Evolutionary conservation across 1,139 yeast species (phyloP).

Genomic region (Suhomyces wounanorum): DNA sequence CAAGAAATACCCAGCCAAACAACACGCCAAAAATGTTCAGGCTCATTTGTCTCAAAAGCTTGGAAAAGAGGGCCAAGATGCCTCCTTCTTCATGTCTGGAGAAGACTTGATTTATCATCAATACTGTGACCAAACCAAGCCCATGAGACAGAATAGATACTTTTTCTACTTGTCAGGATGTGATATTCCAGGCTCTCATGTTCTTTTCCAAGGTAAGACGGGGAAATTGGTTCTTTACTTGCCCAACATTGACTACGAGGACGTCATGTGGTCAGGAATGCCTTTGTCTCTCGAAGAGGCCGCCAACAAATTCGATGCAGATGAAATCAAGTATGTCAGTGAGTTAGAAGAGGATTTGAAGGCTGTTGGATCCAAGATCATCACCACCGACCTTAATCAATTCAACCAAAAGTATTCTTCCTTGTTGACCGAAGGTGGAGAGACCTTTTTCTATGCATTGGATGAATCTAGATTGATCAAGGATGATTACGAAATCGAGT

Average conservation of each 20-base stretch:
- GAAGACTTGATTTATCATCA: constrained; percentile 62
- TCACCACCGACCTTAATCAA: constrained; percentile 48
- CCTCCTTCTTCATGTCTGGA: constrained; percentile 65
- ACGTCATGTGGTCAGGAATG: constrained; percentile 95
- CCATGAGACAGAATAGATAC: constrained; percentile 86
- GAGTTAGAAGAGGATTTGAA: constrained; percentile 42
- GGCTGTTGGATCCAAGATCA: constrained; percentile 23
- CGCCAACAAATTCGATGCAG: constrained; percentile 66
- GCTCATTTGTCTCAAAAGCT: constrained; percentile 37
- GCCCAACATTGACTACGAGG: constrained; percentile 83
- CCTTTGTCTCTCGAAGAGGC: constrained; percentile 78
- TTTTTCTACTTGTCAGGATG: constrained; percentile 89
- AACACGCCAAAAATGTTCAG: constrained; percentile 59
- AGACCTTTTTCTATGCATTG: constrained; percentile 65
- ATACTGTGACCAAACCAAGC: constrained; percentile 77
- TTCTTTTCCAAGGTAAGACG: constrained; percentile 54
- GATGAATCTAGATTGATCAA: constrained; percentile 86
- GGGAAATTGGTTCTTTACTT: constrained; percentile 71
- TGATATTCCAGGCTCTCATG: constrained; percentile 73
- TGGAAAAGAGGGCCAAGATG: constrained; percentile 21
- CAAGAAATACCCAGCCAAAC: constrained; percentile 71
- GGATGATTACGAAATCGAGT: constrained; percentile 75
- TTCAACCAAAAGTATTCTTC: constrained; percentile 34
- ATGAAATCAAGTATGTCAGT: constrained; percentile 65
- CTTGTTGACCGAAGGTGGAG: constrained; percentile 42